phyloP scores from a whole-genome alignment of 2,329 filamentous ascomycete genomes.

The Trichophyton simii region DNA sequence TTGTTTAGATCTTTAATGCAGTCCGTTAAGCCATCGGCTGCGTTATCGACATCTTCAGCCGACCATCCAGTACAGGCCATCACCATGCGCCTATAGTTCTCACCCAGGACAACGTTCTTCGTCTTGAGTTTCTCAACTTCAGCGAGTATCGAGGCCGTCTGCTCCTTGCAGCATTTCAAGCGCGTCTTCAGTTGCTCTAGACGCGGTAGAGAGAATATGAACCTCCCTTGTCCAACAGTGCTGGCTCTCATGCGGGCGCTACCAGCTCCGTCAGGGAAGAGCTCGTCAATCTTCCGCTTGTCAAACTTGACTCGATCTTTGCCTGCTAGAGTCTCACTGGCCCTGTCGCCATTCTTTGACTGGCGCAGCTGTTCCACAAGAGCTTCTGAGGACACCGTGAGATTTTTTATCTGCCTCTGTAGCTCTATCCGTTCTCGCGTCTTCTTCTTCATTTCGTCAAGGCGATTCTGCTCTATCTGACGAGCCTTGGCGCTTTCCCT shows the following conservation, averaged over 20 bases:
- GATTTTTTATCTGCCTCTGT: slow-evolving; percentile 62
- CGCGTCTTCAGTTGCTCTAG: slow-evolving; percentile 52
- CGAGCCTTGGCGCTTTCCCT: slow-evolving; percentile 68
- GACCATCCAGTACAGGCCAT: slow-evolving; percentile 70
- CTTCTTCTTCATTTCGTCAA: slow-evolving; percentile 58
- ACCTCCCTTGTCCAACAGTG: slow-evolving; percentile 30
- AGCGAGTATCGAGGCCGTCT: slow-evolving; percentile 54
- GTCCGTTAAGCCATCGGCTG: slow-evolving; percentile 65
- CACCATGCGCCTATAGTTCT: slow-evolving; percentile 80
- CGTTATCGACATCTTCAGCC: slow-evolving; percentile 65
- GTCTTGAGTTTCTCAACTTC: slow-evolving; percentile 61
- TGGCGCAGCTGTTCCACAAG: slow-evolving; percentile 32
- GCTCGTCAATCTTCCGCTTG: background rate
- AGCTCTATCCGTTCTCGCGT: slow-evolving; percentile 52
- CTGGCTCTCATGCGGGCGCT: slow-evolving; percentile 19
- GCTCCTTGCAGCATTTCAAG: slow-evolving; percentile 55
- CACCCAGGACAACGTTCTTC: slow-evolving; percentile 69
- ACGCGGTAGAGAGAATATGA: slow-evolving; percentile 44
- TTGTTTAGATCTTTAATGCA: slow-evolving; percentile 73
- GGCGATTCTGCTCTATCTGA: slow-evolving; percentile 58
- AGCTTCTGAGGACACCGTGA: slow-evolving; percentile 55
- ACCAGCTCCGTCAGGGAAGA: background rate
- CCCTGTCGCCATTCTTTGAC: background rate
- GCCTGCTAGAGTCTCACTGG: background rate
- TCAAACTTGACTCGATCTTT: background rate